These are phyloP conservation scores for Sugiyamaella japonica DNA, from an alignment of 1,139 yeast species.

Conservation along the genomic window DNA sequence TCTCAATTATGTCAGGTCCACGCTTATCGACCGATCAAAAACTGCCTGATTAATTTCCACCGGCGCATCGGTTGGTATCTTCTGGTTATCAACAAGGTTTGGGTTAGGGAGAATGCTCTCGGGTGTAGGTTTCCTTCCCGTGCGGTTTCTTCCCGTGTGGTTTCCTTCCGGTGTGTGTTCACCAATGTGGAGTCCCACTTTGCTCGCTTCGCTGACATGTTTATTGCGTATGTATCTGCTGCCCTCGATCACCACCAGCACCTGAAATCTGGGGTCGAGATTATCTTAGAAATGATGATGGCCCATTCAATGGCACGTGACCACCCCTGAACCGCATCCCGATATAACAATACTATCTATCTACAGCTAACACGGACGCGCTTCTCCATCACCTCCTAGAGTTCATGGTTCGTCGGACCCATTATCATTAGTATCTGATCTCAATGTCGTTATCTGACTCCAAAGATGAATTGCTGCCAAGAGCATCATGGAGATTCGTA, in stretches of 20 bases:
- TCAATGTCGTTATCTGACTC: neutral
- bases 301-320: no score
- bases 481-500: neutral
- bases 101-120: neutral
- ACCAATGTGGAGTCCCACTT: neutral
- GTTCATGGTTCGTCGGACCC: neutral
- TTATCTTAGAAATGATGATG: neutral
- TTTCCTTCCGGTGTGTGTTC: no score
- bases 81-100: slow-evolving; percentile 1
- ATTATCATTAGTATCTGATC: neutral
- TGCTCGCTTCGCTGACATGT: neutral
- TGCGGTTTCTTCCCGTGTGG: no score
- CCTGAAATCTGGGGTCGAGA: neutral
- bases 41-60: no score
- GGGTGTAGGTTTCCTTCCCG: neutral
- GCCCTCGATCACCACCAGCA: neutral
- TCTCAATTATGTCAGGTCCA: neutral
- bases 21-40: no score
- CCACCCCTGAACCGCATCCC: neutral
- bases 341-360: neutral
- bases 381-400: neutral
- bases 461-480: neutral
- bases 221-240: neutral
- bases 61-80: no score
- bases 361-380: neutral